Conservation (phyloP, 129 eudicot species). For the Scalesia atractyloides region DNA sequence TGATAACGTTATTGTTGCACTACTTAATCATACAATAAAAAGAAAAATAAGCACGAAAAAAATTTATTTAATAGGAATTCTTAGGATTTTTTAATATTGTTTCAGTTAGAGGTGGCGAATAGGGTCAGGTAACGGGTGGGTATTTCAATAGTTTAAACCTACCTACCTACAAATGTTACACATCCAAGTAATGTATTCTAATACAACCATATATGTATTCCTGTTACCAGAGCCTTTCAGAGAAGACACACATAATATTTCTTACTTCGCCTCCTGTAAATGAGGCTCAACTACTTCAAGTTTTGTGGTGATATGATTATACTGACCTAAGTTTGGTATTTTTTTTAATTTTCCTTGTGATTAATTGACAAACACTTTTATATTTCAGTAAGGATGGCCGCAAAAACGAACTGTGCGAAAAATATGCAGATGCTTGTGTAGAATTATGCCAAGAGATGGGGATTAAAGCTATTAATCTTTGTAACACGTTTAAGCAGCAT, state of each 20-base stretch:
- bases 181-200: slow-evolving; percentile 18
- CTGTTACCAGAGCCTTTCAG: slow-evolving; percentile 60
- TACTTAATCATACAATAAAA: too few relatives aligned
- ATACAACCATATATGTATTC: neutral
- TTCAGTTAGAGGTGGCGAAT: neutral
- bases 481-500: slow-evolving; percentile 49
- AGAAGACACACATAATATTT: slow-evolving; percentile 59
- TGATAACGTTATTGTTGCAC: neutral
- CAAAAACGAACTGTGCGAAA: slow-evolving; percentile 52
- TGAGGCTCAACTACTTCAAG: slow-evolving; percentile 44
- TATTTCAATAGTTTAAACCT: too few relatives aligned
- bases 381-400: slow-evolving; percentile 43
- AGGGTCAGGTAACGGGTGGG: neutral
- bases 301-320: slow-evolving; percentile 44
- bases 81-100: slow-evolving; percentile 4
- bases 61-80: neutral
- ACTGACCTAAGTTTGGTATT: slow-evolving; percentile 3
- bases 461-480: slow-evolving; percentile 64
- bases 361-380: neutral
- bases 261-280: slow-evolving; percentile 70
- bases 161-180: neutral
- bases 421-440: slow-evolving; percentile 67
- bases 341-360: neutral
- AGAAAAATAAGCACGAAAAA: neutral
- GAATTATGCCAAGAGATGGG: slow-evolving; percentile 51